These are phyloP conservation scores for Lagenaria siceraria DNA, from an alignment of 306 rosid species.

Conservation along the genomic window DNA sequence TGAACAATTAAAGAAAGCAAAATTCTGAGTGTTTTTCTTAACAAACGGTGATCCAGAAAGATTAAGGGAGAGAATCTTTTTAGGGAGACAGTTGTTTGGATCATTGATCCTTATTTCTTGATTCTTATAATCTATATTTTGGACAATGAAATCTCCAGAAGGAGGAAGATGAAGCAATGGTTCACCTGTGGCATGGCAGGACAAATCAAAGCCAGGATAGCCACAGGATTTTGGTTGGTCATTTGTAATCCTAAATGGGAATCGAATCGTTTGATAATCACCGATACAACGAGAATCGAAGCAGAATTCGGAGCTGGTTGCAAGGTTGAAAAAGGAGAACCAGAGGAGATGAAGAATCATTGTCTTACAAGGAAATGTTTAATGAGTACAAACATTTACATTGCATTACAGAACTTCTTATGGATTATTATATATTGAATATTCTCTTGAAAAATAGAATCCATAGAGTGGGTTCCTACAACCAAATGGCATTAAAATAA, in stretches of 20 bases:
- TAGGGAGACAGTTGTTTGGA: constrained; percentile 58
- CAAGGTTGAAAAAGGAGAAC: constrained; percentile 7
- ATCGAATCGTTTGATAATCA: constrained; percentile 22
- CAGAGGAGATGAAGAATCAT: constrained; percentile 8
- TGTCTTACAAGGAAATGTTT: background rate
- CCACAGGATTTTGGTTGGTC: constrained; percentile 31
- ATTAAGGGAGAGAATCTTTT: constrained; percentile 34
- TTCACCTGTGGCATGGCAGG: constrained; percentile 22
- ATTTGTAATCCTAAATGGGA: constrained; percentile 37
- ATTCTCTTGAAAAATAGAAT: background rate
- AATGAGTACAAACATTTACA: background rate
- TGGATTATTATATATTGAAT: background rate
- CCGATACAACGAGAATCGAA: constrained; percentile 15
- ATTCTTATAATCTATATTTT: constrained; percentile 31
- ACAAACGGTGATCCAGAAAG: constrained; percentile 38
- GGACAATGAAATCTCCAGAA: constrained; percentile 29
- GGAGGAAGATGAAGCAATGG: constrained; percentile 40
- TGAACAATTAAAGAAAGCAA: constrained; percentile 67
- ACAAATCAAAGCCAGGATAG: constrained; percentile 38
- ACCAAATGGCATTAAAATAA: background rate
- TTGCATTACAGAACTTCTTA: background rate
- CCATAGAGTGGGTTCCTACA: background rate
- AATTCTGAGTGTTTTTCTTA: constrained; percentile 17
- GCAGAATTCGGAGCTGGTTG: constrained; percentile 29
- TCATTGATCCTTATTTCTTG: constrained; percentile 61